Percentiles rank a stretch among this genome's conserved stretches.
Evolutionary conservation across 345 rosid genomes (phyloP).

Genomic region (Sonneratia alba): DNA sequence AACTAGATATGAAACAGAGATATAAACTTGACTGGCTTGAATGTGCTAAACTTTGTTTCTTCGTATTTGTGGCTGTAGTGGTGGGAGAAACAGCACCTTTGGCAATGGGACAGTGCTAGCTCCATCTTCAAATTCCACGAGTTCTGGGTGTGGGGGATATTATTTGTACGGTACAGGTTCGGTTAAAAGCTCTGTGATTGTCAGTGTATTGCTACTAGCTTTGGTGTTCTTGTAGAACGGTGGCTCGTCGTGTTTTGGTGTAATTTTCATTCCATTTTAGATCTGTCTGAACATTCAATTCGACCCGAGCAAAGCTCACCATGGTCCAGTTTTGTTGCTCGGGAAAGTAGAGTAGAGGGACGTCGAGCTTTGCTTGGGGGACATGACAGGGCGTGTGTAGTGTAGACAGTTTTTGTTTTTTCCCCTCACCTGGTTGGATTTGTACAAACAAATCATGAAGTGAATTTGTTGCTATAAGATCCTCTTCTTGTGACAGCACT

Average conservation of each 20-base stretch:
- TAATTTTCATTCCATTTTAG: not conserved
- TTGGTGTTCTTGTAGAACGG: not conserved
- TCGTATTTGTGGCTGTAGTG: constrained; percentile 28
- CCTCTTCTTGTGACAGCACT: not conserved
- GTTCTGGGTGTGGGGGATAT: constrained; percentile 35
- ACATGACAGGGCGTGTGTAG: not conserved
- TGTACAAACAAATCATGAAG: constrained; percentile 2
- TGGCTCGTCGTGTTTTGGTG: not conserved
- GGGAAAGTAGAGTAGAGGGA: constrained; percentile 1
- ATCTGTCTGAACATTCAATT: not conserved
- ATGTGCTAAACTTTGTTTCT: constrained; percentile 6
- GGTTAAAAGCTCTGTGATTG: constrained; percentile 37
- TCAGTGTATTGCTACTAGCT: constrained; percentile 28
- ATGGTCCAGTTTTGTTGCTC: not conserved
- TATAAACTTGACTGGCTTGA: not conserved
- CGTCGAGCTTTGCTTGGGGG: not conserved
- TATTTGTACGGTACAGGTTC: constrained; percentile 20
- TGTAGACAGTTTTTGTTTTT: not conserved
- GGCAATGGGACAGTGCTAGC: constrained; percentile 53
- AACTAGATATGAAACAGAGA: not conserved
- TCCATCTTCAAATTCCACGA: constrained; percentile 72
- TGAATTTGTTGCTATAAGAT: constrained; percentile 2
- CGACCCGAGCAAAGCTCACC: not conserved
- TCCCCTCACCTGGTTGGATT: not conserved
- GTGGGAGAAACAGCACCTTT: constrained; percentile 55